Evolutionary conservation across 139 green algal genomes (phyloP), one percentile per base, ranked within the genome.

Genomic region (Eudorina sp.): DNA sequence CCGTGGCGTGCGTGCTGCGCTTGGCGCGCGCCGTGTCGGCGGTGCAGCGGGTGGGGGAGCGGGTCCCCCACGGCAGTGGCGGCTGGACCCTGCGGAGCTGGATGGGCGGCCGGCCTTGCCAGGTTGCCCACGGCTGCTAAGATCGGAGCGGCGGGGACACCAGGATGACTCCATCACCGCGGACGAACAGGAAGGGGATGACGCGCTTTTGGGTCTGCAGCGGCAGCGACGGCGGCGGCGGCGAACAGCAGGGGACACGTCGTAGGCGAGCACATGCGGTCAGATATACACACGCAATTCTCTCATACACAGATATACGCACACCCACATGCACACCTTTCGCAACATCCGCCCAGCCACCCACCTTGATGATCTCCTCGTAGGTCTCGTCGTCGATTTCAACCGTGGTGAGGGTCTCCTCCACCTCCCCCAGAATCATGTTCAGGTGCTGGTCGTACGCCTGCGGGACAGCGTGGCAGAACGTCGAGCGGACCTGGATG

Each of bases 401-500:
- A 5, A 98, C 91, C 4, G 92, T 97, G 0, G 97, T 99, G 1
- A 99, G 95, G 1, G 94, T 98, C 93, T 99, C 98, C 92, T 99
- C 98, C 43, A 99, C 98, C 7, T 99, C 97, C 2, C 98, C 98
- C 62, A 99, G 88, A 21, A 99, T 98, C 96, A 99, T 99, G 92
- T 99, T 99, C 41, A 99, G 84, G 89, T 99, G 98, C 93, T 99
- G 98, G 85, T 99, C 98, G 88, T 99, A 99, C 5, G 98, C 98
- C 97, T 99, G 95, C 36, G 79, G 4, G 68, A 27, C 27, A 72
- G 7, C 38, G 83, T 45, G 27, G 25, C 4, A 18, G 5, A 80
- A 9, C 48, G 48, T 55, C 48, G 48, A 55, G n/a, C 48, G 48
- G 48, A 55, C 13, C 11, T 55, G 48, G 48, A 13, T 21, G 13